Evolutionary conservation across 352 stramenopile genomes (phyloP).

Genomic region (Thraustochytrium sp.): DNA sequence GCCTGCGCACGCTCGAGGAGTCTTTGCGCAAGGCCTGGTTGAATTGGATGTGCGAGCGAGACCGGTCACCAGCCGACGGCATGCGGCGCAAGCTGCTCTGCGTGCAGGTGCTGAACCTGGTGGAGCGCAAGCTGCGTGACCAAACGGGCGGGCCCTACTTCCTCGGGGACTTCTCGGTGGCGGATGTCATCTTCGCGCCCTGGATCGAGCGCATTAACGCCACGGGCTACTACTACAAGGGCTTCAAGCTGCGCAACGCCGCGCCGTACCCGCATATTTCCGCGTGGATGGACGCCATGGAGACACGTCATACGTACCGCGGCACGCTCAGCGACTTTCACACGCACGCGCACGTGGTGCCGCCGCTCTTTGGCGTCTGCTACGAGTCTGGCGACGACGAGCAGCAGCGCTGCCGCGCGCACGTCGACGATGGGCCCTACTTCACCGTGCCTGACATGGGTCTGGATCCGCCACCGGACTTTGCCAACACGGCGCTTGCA

Average conservation of each 20-base stretch:
- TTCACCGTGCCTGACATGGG: neutral
- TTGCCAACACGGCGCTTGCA: neutral
- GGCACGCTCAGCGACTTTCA: slow-evolving; percentile 70
- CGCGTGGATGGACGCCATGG: slow-evolving; percentile 71
- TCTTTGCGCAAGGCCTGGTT: slow-evolving; percentile 70
- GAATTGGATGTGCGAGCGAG: slow-evolving; percentile 55
- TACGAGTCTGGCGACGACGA: slow-evolving; percentile 13
- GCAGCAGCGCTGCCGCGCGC: slow-evolving; percentile 3
- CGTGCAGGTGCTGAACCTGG: slow-evolving; percentile 51
- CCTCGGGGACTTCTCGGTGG: slow-evolving; percentile 58
- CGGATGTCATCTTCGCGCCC: slow-evolving; percentile 65
- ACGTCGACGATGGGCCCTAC: slow-evolving; percentile 25
- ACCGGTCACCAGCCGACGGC: neutral
- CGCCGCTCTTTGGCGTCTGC: slow-evolving; percentile 60
- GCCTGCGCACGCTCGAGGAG: slow-evolving; percentile 63
- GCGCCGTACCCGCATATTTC: slow-evolving; percentile 59
- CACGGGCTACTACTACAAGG: slow-evolving; percentile 69
- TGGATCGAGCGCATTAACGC: slow-evolving; percentile 70
- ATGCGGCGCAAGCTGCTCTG: slow-evolving; percentile 37
- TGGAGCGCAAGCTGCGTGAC: slow-evolving; percentile 52
- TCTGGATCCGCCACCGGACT: neutral
- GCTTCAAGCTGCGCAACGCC: slow-evolving; percentile 61
- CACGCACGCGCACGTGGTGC: slow-evolving; percentile 67
- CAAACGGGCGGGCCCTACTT: slow-evolving; percentile 57
- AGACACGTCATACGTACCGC: slow-evolving; percentile 61